Evolutionary conservation across 2,329 filamentous ascomycete genomes (phyloP), one percentile per base, ranked within the genome.

Genomic region (Pseudocercospora cruenta): DNA sequence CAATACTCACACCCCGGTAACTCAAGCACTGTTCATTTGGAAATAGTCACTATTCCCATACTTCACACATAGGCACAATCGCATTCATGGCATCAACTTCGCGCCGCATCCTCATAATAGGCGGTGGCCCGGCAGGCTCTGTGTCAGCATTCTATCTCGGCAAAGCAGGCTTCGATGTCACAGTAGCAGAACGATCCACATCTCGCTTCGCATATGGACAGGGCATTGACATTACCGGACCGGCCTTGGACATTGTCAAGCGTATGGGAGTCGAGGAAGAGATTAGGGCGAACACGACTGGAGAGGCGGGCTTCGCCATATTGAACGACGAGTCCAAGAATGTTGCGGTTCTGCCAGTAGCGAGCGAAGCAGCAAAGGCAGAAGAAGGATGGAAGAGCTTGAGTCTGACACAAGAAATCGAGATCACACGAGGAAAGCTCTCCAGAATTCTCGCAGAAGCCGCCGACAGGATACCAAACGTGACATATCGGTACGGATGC

Each of bases 361-460:
- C 61, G 9, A 33, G 67, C 8, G 62, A 68, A 16, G 58, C 60
- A 24, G 60, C 63, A 12, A 47, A 47, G 14, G 57, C 61, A n/a
- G 63, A 65, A 16, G 47, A 68, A 58, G 66, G 66, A 33, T 54
- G 49, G 22, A 67, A 59, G 3, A 58, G 62, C 21, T 47, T 60
- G 8, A 60, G 60, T 21, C 49, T 72, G 14, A 74, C 72, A 9
- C 66, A 69, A 19, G 72, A 72, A 24, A 69, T 74, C 21, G 73
- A 76, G 64, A 70, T 73, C 45, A 71, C 87, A 80, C 78, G 86
- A 3, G 84, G 83, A 0, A 82, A 86, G 55, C 67, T 88, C 19
- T 81, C 80, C 8, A 71, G 69, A 2, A 71, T 87, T 2, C 64
- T 87, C 0, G 79, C 82, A 2, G 60, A 71, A 2, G 71, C 71